These are phyloP conservation scores for Protomyces pachydermus DNA, from an alignment of 1,139 yeast genomes.

Conservation along the genomic window DNA sequence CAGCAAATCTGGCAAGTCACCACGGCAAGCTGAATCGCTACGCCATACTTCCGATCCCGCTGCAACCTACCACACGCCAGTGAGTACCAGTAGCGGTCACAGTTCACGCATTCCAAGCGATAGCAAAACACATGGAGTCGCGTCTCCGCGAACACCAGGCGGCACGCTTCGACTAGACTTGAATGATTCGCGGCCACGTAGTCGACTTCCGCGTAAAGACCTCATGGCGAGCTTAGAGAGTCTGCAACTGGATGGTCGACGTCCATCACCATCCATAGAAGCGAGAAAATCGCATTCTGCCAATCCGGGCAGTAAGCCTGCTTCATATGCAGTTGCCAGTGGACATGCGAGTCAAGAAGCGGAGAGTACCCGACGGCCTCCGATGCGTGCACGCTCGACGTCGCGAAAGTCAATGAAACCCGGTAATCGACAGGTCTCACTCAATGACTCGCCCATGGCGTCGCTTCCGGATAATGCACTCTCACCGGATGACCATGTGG, in stretches of 20 bases:
- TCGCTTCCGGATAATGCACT: conserved; percentile 27
- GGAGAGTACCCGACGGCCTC: neutral
- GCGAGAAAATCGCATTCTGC: neutral
- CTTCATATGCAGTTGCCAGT: neutral
- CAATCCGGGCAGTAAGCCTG: neutral
- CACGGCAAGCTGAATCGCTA: neutral
- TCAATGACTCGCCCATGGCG: conserved; percentile 9
- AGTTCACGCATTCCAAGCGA: neutral
- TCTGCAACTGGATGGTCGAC: neutral
- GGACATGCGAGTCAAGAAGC: neutral
- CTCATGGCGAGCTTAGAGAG: neutral
- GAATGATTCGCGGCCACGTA: neutral
- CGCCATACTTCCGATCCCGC: neutral
- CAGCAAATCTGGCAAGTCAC: neutral
- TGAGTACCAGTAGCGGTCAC: neutral
- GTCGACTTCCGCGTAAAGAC: neutral
- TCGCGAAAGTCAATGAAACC: neutral
- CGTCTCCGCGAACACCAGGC: neutral
- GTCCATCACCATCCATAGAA: neutral
- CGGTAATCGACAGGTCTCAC: neutral
- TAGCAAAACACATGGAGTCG: neutral
- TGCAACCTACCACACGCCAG: neutral
- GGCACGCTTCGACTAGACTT: neutral
- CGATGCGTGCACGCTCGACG: neutral
- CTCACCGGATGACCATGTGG: conserved; percentile 44